Percentiles rank a stretch among this genome's conserved stretches.
Evolutionary conservation across 1,284 basidiomycete species (phyloP).

Genomic region (Cutaneotrichosporon cyanovorans): DNA sequence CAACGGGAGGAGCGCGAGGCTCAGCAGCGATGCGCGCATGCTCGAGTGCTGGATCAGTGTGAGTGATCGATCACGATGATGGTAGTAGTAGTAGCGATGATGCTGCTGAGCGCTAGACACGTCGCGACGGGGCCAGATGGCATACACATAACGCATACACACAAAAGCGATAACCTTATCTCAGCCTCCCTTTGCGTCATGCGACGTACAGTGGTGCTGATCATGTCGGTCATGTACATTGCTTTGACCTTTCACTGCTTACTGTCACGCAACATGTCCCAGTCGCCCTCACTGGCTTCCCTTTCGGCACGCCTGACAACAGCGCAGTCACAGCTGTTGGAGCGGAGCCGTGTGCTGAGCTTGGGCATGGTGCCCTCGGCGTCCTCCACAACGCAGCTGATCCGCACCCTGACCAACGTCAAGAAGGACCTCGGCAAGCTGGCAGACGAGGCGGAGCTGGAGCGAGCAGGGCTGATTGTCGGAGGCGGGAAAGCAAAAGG

Average conservation of each 20-base stretch:
- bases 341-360: constrained; percentile 41
- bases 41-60: too few species aligned
- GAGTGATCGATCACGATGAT: too few species aligned
- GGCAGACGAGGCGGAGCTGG: constrained; percentile 21
- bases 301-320: constrained; percentile 37
- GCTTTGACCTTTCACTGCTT: too few species aligned
- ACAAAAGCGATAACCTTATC: too few species aligned
- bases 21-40: constrained; percentile 25
- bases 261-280: too few species aligned
- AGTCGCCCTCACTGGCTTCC: neutral
- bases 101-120: too few species aligned
- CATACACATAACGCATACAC: too few species aligned
- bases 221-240: too few species aligned
- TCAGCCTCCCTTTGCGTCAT: too few species aligned
- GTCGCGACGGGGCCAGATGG: too few species aligned
- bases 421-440: constrained; percentile 29
- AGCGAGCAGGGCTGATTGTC: constrained; percentile 14
- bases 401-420: constrained; percentile 33
- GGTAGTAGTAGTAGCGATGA: too few species aligned
- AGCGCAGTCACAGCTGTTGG: constrained; percentile 41
- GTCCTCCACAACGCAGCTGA: constrained; percentile 33
- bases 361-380: constrained; percentile 39
- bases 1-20: constrained; percentile 19
- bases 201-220: too few species aligned
- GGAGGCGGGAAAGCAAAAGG: constrained; percentile 10